Evolutionary conservation across 2,329 filamentous ascomycete species (phyloP).

Genomic region (Diaporthe amygdali): DNA sequence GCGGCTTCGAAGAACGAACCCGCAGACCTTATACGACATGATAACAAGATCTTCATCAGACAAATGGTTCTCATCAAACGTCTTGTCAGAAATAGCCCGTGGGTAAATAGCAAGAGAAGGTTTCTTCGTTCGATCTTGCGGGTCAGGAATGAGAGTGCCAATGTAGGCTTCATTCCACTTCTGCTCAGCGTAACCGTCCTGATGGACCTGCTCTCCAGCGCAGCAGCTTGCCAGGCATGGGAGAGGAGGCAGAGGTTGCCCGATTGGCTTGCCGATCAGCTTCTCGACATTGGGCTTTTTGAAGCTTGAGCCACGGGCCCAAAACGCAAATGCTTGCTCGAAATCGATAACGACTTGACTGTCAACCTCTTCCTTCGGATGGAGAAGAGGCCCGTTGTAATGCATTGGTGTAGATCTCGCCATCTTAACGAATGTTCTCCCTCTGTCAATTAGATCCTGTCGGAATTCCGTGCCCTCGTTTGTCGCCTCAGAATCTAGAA

Average conservation of each 20-base stretch:
- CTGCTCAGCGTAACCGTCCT: not conserved
- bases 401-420: conserved; percentile 34
- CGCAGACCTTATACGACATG: conserved; percentile 39
- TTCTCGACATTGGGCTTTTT: not conserved
- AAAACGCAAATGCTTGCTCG: conserved; percentile 29
- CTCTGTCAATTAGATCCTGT: conserved; percentile 28
- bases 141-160: not conserved
- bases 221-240: not conserved
- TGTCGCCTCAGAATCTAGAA: not conserved
- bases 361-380: conserved; percentile 34
- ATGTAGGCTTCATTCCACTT: not conserved
- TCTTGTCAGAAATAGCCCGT: not conserved
- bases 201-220: not conserved
- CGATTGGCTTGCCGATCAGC: not conserved
- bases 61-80: not conserved
- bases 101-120: not conserved
- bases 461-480: not conserved
- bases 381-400: conserved; percentile 33
- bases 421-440: conserved; percentile 29
- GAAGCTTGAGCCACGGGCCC: not conserved
- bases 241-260: not conserved
- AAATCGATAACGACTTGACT: conserved; percentile 40
- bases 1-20: conserved; percentile 37
- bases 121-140: not conserved
- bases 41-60: conserved; percentile 35